Evolutionary conservation across 2,329 filamentous ascomycete genomes (phyloP).

Genomic region (Pochonia chlamydosporia): DNA sequence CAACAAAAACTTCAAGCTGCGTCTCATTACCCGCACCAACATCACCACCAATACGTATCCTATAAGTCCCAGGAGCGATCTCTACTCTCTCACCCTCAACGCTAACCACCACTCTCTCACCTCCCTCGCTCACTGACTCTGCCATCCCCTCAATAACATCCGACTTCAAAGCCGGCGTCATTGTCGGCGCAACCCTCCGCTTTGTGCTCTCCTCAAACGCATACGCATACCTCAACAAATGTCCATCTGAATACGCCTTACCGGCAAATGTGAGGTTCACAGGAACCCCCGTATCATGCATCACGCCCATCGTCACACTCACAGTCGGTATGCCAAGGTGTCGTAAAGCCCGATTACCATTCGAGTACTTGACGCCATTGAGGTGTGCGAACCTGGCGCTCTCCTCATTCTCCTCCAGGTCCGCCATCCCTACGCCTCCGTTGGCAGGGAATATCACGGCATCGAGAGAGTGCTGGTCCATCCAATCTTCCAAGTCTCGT

Average conservation of each 20-base stretch:
- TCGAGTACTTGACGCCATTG: slow-evolving; percentile 45
- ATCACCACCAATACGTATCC: background rate
- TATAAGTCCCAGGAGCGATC: background rate
- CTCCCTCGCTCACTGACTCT: background rate
- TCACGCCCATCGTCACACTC: slow-evolving; percentile 45
- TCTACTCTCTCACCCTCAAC: background rate
- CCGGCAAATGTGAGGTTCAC: slow-evolving; percentile 47
- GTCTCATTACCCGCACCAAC: background rate
- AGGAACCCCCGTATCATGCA: slow-evolving; percentile 41
- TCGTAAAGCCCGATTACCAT: slow-evolving; percentile 46
- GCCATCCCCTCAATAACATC: background rate
- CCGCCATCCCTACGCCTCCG: slow-evolving; percentile 28
- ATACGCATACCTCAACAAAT: slow-evolving; percentile 15
- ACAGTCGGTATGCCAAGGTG: slow-evolving; percentile 49
- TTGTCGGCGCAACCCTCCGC: background rate
- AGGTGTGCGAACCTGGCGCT: slow-evolving; percentile 12
- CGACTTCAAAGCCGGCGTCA: background rate
- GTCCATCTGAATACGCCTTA: slow-evolving; percentile 38
- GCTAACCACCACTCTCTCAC: background rate
- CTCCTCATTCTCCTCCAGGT: slow-evolving; percentile 2
- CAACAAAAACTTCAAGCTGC: background rate
- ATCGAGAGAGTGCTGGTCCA: slow-evolving; percentile 34
- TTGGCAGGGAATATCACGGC: slow-evolving; percentile 43
- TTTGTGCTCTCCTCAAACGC: background rate
- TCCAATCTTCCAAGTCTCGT: slow-evolving; percentile 36